Evolutionary conservation across 768 basidiomycete genomes (phyloP).

Genomic region (Porphyrellus cyaneotinctus): DNA sequence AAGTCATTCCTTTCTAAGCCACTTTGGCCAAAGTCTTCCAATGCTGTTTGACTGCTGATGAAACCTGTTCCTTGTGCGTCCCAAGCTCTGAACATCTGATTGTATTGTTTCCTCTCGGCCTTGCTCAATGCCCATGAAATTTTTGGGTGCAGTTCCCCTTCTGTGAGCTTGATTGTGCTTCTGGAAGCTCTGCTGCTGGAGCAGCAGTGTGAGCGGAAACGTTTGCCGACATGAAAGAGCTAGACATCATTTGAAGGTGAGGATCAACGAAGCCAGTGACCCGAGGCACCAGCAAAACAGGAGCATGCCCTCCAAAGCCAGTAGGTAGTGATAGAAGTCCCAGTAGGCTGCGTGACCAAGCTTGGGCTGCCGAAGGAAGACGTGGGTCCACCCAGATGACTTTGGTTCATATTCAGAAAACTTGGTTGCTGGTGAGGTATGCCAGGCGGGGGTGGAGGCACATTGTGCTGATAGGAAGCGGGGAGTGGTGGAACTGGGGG

Average conservation of each 20-base stretch:
- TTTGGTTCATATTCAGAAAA: conserved; percentile 54
- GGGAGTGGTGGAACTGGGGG: conserved; percentile 68
- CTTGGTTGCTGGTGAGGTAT: conserved; percentile 39
- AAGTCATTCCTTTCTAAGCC: conserved; percentile 85
- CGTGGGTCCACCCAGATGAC: conserved; percentile 38
- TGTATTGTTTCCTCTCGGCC: conserved; percentile 94
- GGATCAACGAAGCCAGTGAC: conserved; percentile 81
- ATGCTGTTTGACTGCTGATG: conserved; percentile 77
- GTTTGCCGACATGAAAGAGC: conserved; percentile 83
- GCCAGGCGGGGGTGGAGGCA: conserved; percentile 33
- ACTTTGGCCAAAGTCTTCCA: conserved; percentile 93
- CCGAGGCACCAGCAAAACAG: conserved; percentile 59
- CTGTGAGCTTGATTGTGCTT: conserved; percentile 77
- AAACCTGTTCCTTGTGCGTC: conserved; percentile 78
- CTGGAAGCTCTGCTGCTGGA: conserved; percentile 72
- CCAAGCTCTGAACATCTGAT: conserved; percentile 97
- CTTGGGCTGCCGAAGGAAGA: conserved; percentile 11
- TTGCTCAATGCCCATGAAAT: conserved; percentile 85
- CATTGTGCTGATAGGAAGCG: conserved; percentile 53
- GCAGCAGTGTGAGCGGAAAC: conserved; percentile 45
- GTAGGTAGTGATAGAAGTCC: conserved; percentile 27
- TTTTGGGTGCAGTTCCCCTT: conserved; percentile 58
- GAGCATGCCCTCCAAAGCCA: conserved; percentile 48
- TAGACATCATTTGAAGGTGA: conserved; percentile 83
- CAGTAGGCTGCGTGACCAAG: conserved; percentile 21